These are phyloP conservation scores for Pinus albicaulis DNA, from an alignment of 75 land plant genomes.

Conservation along the genomic window DNA sequence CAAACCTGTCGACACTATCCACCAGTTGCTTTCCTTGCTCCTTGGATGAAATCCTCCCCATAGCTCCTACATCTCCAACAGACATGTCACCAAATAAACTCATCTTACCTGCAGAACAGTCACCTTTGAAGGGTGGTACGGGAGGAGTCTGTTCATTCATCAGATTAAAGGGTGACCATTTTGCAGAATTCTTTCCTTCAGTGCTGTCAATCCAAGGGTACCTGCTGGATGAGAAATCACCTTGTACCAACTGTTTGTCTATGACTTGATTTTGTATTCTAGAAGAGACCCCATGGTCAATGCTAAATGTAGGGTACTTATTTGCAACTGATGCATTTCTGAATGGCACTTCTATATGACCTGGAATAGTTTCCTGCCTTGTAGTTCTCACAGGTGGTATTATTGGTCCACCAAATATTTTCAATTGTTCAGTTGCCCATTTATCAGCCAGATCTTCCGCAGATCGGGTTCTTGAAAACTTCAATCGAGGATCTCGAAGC, in stretches of 20 bases:
- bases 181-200: conserved; percentile 18
- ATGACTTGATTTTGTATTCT: conserved; percentile 41
- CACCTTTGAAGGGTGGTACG: conserved; percentile 39
- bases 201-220: conserved; percentile 5
- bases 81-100: conserved; percentile 22
- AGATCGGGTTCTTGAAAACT: conserved; percentile 55
- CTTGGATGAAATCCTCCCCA: conserved; percentile 12
- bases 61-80: conserved; percentile 4
- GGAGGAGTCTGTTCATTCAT: conserved; percentile 20
- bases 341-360: conserved; percentile 58
- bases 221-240: conserved; percentile 24
- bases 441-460: conserved; percentile 60
- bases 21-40: conserved; percentile 12
- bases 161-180: conserved; percentile 12
- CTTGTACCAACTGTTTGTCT: conserved; percentile 49
- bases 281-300: conserved; percentile 16
- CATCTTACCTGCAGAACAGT: conserved; percentile 24
- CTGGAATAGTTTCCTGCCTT: conserved; percentile 25
- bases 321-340: conserved; percentile 40
- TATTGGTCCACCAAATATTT: conserved; percentile 50
- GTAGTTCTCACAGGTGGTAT: conserved; percentile 16
- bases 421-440: conserved; percentile 83
- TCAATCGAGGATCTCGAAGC: conserved; percentile 74
- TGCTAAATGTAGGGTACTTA: conserved; percentile 19
- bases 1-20: conserved; percentile 11